phyloP scores from a whole-genome alignment of 352 stramenopile genomes.

The Saprolegnia parasitica region DNA sequence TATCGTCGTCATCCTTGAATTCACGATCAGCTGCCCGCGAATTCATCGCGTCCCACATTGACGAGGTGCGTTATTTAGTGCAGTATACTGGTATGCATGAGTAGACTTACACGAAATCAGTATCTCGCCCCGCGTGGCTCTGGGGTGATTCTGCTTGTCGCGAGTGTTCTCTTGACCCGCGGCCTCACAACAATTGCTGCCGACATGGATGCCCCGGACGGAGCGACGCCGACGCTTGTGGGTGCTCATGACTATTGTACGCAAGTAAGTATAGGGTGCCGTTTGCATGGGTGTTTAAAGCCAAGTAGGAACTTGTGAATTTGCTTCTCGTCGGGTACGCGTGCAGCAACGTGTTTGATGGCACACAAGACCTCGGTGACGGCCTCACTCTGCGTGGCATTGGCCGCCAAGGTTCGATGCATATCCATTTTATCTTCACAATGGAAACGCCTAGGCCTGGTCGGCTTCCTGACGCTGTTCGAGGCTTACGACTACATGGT shows the following conservation, averaged over 20 bases:
- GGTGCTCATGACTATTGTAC: constrained; percentile 85
- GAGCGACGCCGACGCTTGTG: constrained; percentile 59
- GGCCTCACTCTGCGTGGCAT: constrained; percentile 70
- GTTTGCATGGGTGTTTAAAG: not conserved
- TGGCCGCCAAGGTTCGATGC: constrained; percentile 27
- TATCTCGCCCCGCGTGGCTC: constrained; percentile 55
- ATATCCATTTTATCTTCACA: not conserved
- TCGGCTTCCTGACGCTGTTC: constrained; percentile 90
- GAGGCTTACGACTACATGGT: constrained; percentile 87
- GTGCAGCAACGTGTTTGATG: constrained; percentile 94
- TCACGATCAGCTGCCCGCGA: constrained; percentile 2
- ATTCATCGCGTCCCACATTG: not conserved
- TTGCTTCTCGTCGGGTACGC: constrained; percentile 90
- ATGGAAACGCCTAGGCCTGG: constrained; percentile 31
- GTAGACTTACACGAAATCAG: not conserved
- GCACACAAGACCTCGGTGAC: constrained; percentile 77
- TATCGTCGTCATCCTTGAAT: not conserved
- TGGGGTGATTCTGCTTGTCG: constrained; percentile 66
- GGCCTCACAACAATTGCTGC: constrained; percentile 44
- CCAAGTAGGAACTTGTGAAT: constrained; percentile 89
- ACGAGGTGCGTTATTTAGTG: not conserved
- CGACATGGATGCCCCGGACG: constrained; percentile 75
- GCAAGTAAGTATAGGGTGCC: constrained; percentile 37
- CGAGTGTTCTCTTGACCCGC: constrained; percentile 64
- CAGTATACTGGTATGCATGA: constrained; percentile 35